A percentile compares a stretch with the other conserved stretches of the same genome.
These are phyloP conservation scores for Xylariaceae sp. DNA, from an alignment of 2,329 filamentous ascomycete genomes.

Conservation along the genomic window DNA sequence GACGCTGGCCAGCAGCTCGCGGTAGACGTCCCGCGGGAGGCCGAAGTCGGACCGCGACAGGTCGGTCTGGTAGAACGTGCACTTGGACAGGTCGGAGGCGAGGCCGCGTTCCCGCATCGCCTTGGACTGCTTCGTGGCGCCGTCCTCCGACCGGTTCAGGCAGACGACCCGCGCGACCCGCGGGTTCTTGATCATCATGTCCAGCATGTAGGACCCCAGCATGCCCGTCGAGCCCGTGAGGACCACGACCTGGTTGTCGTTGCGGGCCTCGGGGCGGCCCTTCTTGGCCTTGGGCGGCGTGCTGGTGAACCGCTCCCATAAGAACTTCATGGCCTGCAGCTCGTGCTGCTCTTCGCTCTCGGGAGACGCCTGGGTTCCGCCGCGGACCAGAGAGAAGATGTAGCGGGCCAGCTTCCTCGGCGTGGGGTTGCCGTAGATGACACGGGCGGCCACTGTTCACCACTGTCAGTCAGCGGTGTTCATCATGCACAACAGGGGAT, in stretches of 20 bases:
- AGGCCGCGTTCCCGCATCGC: constrained; percentile 31
- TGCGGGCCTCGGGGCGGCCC: constrained; percentile 21
- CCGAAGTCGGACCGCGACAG: constrained; percentile 40
- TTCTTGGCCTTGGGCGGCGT: constrained; percentile 17
- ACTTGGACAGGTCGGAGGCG: constrained; percentile 26
- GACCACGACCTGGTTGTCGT: constrained; percentile 32
- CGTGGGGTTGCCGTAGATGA: constrained; percentile 32
- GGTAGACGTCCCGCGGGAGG: constrained; percentile 29
- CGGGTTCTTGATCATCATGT: constrained; percentile 25
- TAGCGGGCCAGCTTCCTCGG: constrained; percentile 27
- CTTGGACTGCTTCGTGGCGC: constrained; percentile 31
- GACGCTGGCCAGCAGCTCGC: constrained; percentile 28
- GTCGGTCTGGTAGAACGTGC: constrained; percentile 43
- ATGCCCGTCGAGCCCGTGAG: constrained; percentile 44
- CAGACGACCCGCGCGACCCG: constrained; percentile 36
- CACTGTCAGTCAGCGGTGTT: too few species aligned
- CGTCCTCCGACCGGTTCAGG: constrained; percentile 39
- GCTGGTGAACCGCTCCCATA: constrained; percentile 28
- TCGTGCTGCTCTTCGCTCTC: constrained; percentile 13
- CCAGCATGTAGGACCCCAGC: constrained; percentile 39
- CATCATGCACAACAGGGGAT: too few species aligned
- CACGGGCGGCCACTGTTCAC: constrained; percentile 29
- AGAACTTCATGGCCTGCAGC: constrained; percentile 23
- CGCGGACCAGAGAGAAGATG: constrained; percentile 20
- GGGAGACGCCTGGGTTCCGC: constrained; percentile 1